phyloP scores from a whole-genome alignment of 495 filamentous ascomycete species.

The Terfezia claveryi region DNA sequence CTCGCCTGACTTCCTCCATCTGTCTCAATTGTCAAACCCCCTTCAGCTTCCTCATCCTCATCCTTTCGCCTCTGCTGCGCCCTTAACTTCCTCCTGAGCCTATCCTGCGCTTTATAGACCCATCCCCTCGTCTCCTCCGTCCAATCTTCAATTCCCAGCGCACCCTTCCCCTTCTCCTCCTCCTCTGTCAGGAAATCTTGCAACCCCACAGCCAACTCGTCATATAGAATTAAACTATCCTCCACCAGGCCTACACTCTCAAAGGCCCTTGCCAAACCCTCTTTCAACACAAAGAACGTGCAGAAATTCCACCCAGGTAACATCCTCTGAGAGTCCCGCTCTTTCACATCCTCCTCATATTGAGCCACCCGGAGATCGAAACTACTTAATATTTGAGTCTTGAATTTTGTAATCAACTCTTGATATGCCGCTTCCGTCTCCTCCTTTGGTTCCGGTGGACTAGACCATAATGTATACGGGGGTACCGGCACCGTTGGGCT shows the following conservation, averaged over 20 bases:
- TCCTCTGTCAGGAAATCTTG: conserved; percentile 39
- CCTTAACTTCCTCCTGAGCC: conserved; percentile 5
- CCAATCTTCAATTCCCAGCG: conserved; percentile 9
- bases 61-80: conserved; percentile 6
- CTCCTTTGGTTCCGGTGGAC: conserved; percentile 36
- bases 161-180: conserved; percentile 31
- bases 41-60: conserved; percentile 3
- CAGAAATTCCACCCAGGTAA: conserved; percentile 98
- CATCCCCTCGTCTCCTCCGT: conserved; percentile 19
- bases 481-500: conserved; percentile 17
- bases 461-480: conserved; percentile 5
- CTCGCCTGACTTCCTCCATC: not conserved
- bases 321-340: conserved; percentile 68
- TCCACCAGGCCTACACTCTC: conserved; percentile 92
- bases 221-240: conserved; percentile 79
- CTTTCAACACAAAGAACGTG: conserved; percentile 93
- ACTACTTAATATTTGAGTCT: conserved; percentile 63
- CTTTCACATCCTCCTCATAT: conserved; percentile 92
- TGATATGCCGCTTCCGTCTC: conserved; percentile 52
- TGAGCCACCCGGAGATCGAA: conserved; percentile 81
- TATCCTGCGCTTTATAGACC: conserved; percentile 12
- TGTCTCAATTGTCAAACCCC: not conserved
- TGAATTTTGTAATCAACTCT: conserved; percentile 70
- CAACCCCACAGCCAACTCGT: conserved; percentile 74
- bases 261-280: conserved; percentile 78